phyloP scores from a whole-genome alignment of 1,284 basidiomycete species.

The Apiotrichum sp. region DNA sequence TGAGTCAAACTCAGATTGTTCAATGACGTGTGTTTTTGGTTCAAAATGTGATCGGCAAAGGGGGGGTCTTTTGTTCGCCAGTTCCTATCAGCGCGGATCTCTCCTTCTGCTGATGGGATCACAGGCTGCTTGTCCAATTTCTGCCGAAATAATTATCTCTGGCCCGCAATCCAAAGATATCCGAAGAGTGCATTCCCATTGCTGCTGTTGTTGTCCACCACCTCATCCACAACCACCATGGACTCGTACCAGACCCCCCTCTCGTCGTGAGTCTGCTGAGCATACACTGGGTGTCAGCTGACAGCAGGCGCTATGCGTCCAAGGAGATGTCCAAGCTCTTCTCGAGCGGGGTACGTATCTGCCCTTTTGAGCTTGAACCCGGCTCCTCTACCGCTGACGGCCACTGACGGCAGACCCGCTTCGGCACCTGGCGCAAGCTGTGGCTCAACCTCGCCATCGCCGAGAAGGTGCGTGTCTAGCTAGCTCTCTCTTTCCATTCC shows the following conservation, averaged over 20 bases:
- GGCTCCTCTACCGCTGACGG: not conserved
- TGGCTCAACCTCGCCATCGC: constrained; percentile 97
- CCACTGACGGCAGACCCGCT: constrained; percentile 64
- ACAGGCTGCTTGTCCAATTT: too few species aligned
- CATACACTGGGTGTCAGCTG: not conserved
- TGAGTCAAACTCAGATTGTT: too few species aligned
- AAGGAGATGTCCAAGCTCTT: constrained; percentile 98
- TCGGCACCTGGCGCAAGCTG: constrained; percentile 91
- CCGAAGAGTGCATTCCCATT: too few species aligned
- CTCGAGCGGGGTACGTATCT: constrained; percentile 65
- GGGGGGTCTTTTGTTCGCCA: too few species aligned
- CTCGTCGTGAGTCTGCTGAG: constrained; percentile 43
- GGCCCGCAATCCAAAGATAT: too few species aligned
- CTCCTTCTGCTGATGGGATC: too few species aligned
- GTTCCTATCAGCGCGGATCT: too few species aligned
- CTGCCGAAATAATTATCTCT: too few species aligned
- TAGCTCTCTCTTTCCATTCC: too few species aligned
- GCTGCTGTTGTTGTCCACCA: too few species aligned
- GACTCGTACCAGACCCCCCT: constrained; percentile 53
- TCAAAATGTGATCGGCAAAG: too few species aligned
- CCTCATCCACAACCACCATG: constrained; percentile 27
- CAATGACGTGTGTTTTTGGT: too few species aligned
- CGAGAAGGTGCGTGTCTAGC: constrained; percentile 57
- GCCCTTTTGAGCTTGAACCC: not conserved
- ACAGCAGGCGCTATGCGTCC: constrained; percentile 86